Evolutionary conservation across 306 rosid species (phyloP).

Genomic region (Cicer cuneatum): DNA sequence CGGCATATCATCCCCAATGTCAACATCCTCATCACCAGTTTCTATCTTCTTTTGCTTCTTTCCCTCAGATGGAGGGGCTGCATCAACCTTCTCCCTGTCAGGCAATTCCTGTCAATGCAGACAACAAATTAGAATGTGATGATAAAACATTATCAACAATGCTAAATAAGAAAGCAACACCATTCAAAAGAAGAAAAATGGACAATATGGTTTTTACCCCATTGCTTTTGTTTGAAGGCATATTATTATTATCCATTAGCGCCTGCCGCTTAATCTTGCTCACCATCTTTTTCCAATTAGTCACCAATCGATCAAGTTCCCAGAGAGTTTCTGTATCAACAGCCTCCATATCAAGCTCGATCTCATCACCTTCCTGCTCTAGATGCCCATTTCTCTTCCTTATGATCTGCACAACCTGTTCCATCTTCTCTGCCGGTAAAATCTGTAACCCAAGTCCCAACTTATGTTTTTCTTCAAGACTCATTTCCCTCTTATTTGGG

Average conservation of each 20-base stretch:
- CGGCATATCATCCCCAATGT: slow-evolving; percentile 95
- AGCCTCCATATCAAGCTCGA: slow-evolving; percentile 96
- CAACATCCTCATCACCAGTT: slow-evolving; percentile 89
- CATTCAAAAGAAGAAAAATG: background rate
- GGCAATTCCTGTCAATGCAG: slow-evolving; percentile 53
- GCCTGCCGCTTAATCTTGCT: slow-evolving; percentile 94
- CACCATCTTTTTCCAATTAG: slow-evolving; percentile 89
- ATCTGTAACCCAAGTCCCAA: slow-evolving; percentile 90
- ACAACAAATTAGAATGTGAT: background rate
- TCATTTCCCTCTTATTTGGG: slow-evolving; percentile 93
- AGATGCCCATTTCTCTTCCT: slow-evolving; percentile 88
- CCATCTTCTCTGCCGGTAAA: slow-evolving; percentile 93
- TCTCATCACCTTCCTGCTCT: slow-evolving; percentile 97
- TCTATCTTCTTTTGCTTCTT: slow-evolving; percentile 83
- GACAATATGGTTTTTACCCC: slow-evolving; percentile 55
- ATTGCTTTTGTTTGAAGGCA: slow-evolving; percentile 50
- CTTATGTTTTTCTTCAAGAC: slow-evolving; percentile 85
- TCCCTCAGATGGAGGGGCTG: slow-evolving; percentile 43
- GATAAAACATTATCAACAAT: background rate
- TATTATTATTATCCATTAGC: slow-evolving; percentile 56
- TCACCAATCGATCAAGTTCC: slow-evolving; percentile 95
- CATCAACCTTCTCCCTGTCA: slow-evolving; percentile 55
- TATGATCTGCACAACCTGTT: slow-evolving; percentile 90
- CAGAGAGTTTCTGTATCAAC: slow-evolving; percentile 95
- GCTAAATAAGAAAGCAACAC: background rate